phyloP scores from a whole-genome alignment of 1,139 yeast genomes.

The Saccharomycopsis hybrid region DNA sequence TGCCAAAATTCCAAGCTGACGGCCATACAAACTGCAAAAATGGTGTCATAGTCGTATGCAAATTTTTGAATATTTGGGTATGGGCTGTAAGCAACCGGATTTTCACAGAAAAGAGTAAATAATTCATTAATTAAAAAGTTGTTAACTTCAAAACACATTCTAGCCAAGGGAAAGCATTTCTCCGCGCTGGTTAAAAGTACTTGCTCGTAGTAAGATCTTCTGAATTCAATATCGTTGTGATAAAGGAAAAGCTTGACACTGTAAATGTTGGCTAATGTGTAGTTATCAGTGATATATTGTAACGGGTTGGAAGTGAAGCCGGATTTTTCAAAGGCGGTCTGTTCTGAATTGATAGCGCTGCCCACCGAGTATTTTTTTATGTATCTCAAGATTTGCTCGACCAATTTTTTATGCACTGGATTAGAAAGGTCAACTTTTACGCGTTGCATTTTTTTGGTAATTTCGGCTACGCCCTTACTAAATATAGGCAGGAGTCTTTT shows the following conservation, averaged over 20 bases:
- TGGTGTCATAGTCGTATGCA: constrained; percentile 3
- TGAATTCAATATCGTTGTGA: constrained; percentile 9
- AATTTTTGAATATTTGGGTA: constrained; percentile 3
- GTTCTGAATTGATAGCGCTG: neutral
- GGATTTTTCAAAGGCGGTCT: constrained; percentile 8
- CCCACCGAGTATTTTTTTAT: neutral
- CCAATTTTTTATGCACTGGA: constrained; percentile 6
- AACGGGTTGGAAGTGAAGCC: constrained; percentile 14
- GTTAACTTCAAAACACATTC: constrained; percentile 11
- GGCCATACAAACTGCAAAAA: constrained; percentile 10
- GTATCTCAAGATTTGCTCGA: constrained; percentile 8
- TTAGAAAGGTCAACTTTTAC: constrained; percentile 1
- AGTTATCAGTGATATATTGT: constrained; percentile 5
- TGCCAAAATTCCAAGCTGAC: constrained; percentile 15
- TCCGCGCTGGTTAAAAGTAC: constrained; percentile 3
- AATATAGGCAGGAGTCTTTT: neutral
- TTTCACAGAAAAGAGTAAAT: neutral
- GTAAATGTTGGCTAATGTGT: constrained; percentile 2
- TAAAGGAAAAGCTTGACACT: constrained; percentile 3
- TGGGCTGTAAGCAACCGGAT: no score
- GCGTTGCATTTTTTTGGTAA: neutral
- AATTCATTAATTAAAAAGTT: constrained; percentile 6
- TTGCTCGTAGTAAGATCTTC: constrained; percentile 15
- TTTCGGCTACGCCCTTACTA: neutral
- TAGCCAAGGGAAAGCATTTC: constrained; percentile 14